Evolutionary conservation across 2,329 filamentous ascomycete genomes (phyloP), one percentile per base, ranked within the genome.

Genomic region (Sclerotiophoma versabilis): DNA sequence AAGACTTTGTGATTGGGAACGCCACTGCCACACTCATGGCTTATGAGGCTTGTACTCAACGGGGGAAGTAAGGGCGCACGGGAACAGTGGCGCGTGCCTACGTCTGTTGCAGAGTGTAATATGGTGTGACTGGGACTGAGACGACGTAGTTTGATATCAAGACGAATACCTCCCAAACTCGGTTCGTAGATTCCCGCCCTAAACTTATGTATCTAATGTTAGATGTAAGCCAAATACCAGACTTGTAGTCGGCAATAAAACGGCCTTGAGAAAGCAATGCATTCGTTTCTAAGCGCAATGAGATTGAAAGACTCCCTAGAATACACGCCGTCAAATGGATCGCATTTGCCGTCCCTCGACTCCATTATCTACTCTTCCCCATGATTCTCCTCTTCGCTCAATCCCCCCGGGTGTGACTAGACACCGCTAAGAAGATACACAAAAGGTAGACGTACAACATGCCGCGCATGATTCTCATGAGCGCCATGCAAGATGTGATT

Each of bases 291-390:
- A 70, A 66, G 61, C 60, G 63, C 63, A 66, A 57, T 63, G 56
- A 62, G 60, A 65, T 66, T 60, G 63, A 59, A 65, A 59, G 54
- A 66, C 60, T 70, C 60, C 66, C 63, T 72, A 72, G 61, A 72
- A 68, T 72, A 72, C 69, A 72, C 64, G 66, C 67, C 63, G 58
- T 64, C 66, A 65, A 65, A 70, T 68, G 67, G 65, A 71, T 69
- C 64, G 63, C 66, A 63, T 64, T 69, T 65, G 58, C 66, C 62
- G 54, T 62, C 59, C 60, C 58, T 60, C 58, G 58, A 63, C 59
- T 63, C 65, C 69, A 70, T 70, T 71, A 71, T 71, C 64, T 70
- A 70, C 68, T 61, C 52, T 59, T 50, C 53, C 53, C 53, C 53
- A 9, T 56, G 22, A 33, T 26, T 43, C 42, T 47, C 43, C 42